Evolutionary conservation across 2,329 filamentous ascomycete species (phyloP).

Genomic region (Penicillium sp.): DNA sequence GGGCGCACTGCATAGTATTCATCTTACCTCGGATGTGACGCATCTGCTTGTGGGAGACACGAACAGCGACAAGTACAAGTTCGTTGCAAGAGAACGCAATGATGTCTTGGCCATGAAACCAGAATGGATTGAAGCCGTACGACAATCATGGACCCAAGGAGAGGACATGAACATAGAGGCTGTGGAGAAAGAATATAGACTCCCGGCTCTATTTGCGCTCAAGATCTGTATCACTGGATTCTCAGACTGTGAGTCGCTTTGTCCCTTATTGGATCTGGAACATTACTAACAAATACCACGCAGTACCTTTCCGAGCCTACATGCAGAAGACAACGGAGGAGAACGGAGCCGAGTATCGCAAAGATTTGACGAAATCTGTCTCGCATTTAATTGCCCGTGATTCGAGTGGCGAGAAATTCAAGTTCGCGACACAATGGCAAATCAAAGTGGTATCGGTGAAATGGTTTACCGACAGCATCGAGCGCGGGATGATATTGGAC

Average conservation of each 20-base stretch:
- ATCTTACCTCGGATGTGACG: slow-evolving; percentile 93
- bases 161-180: slow-evolving; percentile 70
- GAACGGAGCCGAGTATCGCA: slow-evolving; percentile 82
- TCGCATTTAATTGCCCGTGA: slow-evolving; percentile 83
- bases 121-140: slow-evolving; percentile 82
- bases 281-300: slow-evolving; percentile 6
- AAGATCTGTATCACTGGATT: slow-evolving; percentile 72
- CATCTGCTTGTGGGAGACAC: slow-evolving; percentile 90
- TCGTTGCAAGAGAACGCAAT: slow-evolving; percentile 84
- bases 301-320: slow-evolving; percentile 66
- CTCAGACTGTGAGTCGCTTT: slow-evolving; percentile 57
- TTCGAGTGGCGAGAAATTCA: slow-evolving; percentile 86
- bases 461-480: slow-evolving; percentile 82
- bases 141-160: slow-evolving; percentile 77
- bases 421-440: slow-evolving; percentile 79
- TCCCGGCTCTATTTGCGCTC: slow-evolving; percentile 53
- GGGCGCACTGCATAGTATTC: slow-evolving; percentile 83
- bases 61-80: slow-evolving; percentile 90
- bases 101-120: slow-evolving; percentile 82
- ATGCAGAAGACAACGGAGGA: slow-evolving; percentile 68
- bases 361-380: slow-evolving; percentile 81
- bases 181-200: slow-evolving; percentile 62
- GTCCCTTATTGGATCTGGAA: slow-evolving; percentile 10
- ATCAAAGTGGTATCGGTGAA: slow-evolving; percentile 77
- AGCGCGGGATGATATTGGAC: slow-evolving; percentile 86